phyloP scores from a whole-genome alignment of 1,139 yeast genomes.

The Candida smagusa region DNA sequence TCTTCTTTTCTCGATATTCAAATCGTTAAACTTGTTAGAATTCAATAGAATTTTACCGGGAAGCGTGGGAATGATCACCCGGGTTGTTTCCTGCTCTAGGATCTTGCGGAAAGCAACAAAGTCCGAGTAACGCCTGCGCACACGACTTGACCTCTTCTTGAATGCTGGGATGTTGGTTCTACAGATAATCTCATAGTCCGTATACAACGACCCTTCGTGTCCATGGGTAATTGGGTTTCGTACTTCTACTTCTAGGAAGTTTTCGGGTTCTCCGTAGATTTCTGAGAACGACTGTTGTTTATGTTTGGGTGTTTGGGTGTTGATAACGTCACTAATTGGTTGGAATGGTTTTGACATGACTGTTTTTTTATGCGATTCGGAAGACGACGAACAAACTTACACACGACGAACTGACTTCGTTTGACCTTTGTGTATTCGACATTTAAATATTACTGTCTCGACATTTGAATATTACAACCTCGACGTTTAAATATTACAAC shows the following conservation, averaged over 20 bases:
- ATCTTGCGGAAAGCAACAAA: constrained; percentile 78
- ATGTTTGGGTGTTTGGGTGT: constrained; percentile 30
- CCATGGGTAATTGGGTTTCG: constrained; percentile 81
- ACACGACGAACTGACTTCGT: too few species aligned
- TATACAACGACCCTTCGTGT: constrained; percentile 63
- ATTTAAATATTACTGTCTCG: too few species aligned
- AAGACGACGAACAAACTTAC: too few species aligned
- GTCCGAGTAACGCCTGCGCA: constrained; percentile 86
- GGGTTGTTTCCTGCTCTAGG: constrained; percentile 68
- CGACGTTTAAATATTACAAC: too few species aligned
- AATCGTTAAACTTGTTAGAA: constrained; percentile 72
- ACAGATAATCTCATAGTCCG: constrained; percentile 90
- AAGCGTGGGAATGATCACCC: constrained; percentile 80
- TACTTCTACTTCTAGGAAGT: constrained; percentile 85
- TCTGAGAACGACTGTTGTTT: constrained; percentile 74
- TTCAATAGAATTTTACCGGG: constrained; percentile 82
- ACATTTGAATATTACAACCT: too few species aligned
- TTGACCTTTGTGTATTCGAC: too few species aligned
- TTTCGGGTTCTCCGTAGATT: constrained; percentile 91
- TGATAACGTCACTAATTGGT: constrained; percentile 45
- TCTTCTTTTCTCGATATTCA: constrained; percentile 79
- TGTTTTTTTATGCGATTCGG: not conserved
- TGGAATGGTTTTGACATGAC: constrained; percentile 43
- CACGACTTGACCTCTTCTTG: constrained; percentile 59
- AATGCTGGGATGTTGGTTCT: constrained; percentile 87